Conservation (phyloP, 1,139 yeast species). For the Groenewaldozyma auringiensis region DNA sequence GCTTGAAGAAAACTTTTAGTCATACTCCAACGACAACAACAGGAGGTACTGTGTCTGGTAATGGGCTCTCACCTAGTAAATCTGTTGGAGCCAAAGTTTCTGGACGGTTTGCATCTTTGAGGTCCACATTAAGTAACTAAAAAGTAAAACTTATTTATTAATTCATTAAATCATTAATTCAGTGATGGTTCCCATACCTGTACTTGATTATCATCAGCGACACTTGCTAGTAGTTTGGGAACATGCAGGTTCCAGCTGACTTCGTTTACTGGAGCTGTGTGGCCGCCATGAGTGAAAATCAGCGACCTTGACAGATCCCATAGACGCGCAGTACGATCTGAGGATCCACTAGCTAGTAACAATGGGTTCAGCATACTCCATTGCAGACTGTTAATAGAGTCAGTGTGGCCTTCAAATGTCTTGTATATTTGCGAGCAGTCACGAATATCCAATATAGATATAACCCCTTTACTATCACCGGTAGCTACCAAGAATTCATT, state of each 20-base stretch:
- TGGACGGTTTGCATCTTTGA: background rate
- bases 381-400: conserved; percentile 56
- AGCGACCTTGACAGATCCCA: conserved; percentile 52
- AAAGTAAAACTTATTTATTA: background rate
- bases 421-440: conserved; percentile 24
- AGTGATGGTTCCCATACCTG: conserved; percentile 70
- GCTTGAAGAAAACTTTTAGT: conserved; percentile 3
- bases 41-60: background rate
- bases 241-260: conserved; percentile 78
- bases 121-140: background rate
- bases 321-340: conserved; percentile 60
- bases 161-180: conserved; percentile 8
- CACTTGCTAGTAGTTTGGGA: conserved; percentile 72
- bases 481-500: conserved; percentile 54
- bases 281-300: conserved; percentile 79
- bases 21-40: background rate
- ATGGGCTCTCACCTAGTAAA: background rate
- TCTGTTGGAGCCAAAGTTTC: background rate
- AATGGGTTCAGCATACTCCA: conserved; percentile 64
- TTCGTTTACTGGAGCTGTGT: conserved; percentile 80
- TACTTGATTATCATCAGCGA: conserved; percentile 79
- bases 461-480: conserved; percentile 56
- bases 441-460: conserved; percentile 68
- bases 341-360: conserved; percentile 64
- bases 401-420: conserved; percentile 42